Evolutionary conservation across 73 alveolate genomes (phyloP), one percentile per base, ranked within the genome.

Genomic region (Paramecium sexaurelia): DNA sequence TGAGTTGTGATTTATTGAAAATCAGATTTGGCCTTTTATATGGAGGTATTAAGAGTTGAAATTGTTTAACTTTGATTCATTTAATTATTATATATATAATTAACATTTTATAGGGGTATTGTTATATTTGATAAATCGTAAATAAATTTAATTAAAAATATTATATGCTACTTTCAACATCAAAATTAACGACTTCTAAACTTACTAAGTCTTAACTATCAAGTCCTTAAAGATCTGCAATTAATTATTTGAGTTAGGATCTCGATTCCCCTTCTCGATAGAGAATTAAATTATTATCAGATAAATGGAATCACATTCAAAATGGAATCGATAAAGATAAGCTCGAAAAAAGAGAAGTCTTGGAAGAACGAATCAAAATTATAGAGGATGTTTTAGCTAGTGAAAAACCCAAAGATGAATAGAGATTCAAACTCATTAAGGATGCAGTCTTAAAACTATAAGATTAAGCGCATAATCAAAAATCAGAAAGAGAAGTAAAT

Each of bases 261-360:
- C 73, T 78, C 4, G 90, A 78, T 45, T 78, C 90, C 90, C 90
- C 90, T 17, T 41, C 75, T 1, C 9, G 90, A 22, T 78, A 78
- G 29, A n/a, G 90, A 78, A 78, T 78, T 33, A 78, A 78, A 39
- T 45, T 78, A 11, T 32, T 78, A 1, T 78, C 90, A 7, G 90
- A 78, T 20, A 78, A 78, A 78, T 78, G 90, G 90, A 78, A 78
- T 78, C 90, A 78, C 33, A 78, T 78, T 33, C 90, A 78, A 43
- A 78, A 78, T 78, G 90, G 90, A 37, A 78, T 78, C 8, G 90
- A 78, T 41, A 78, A 78, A 33, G 90, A 78, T 78, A 78, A 78
- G 29, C 15, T 78, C 7, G 90, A 78, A 43, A 78, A 78, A 61
- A 78, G 90, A 11, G 90, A 78, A 78, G 90, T 78, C 4, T 61